These are phyloP conservation scores for Metschnikowia dekortorum DNA, from an alignment of 805 yeast species.

Conservation along the genomic window DNA sequence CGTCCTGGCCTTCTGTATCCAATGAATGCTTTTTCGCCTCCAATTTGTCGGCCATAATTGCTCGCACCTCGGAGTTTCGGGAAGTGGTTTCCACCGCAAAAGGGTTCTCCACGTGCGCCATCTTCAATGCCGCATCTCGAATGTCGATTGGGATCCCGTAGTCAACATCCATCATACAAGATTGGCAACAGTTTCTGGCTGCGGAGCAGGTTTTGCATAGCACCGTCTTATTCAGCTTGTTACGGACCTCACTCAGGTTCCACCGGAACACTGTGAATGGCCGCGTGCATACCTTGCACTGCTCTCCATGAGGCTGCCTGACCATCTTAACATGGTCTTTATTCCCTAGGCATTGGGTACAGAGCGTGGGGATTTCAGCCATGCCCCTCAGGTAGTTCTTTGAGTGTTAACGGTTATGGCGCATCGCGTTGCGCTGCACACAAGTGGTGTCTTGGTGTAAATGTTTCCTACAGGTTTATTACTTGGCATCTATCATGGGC, in stretches of 20 bases:
- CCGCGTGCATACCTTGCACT: conserved; percentile 80
- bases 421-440: conserved; percentile 1
- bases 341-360: conserved; percentile 69
- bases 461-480: background rate
- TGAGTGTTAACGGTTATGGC: background rate
- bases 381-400: background rate
- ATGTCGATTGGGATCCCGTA: conserved; percentile 76
- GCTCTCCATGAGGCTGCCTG: conserved; percentile 66
- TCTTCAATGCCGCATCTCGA: conserved; percentile 73
- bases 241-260: conserved; percentile 45
- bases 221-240: conserved; percentile 53
- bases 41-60: conserved; percentile 44
- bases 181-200: conserved; percentile 79
- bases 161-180: conserved; percentile 77
- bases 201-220: conserved; percentile 80
- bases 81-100: conserved; percentile 23
- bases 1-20: conserved; percentile 6
- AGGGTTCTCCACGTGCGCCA: conserved; percentile 46
- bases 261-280: conserved; percentile 81
- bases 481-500: too few relatives aligned
- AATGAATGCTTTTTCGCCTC: conserved; percentile 43
- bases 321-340: conserved; percentile 66
- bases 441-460: background rate
- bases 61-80: conserved; percentile 33
- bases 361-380: conserved; percentile 55